Conservation (phyloP, 306 rosid species). For the Acacia confusa region DNA sequence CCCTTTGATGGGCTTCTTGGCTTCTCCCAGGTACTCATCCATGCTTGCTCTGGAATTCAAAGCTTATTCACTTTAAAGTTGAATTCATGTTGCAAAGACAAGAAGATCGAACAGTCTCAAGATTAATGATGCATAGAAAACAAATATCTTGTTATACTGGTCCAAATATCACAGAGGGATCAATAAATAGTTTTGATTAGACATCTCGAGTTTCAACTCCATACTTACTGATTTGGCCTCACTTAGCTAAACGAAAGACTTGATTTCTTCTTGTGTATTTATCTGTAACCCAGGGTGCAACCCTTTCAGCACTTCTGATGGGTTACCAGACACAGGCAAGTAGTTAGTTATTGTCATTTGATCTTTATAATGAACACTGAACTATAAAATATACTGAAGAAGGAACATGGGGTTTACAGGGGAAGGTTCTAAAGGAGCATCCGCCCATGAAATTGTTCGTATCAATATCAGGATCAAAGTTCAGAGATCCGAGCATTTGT, state of each 20-base stretch:
- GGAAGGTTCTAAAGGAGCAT: conserved; percentile 78
- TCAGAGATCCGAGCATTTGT: conserved; percentile 77
- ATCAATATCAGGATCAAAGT: conserved; percentile 78
- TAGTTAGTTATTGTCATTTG: neutral
- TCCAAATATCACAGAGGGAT: neutral
- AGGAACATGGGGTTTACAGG: conserved; percentile 50
- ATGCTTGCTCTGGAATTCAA: neutral
- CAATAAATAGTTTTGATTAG: neutral
- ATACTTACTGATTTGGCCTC: neutral
- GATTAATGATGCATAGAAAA: neutral
- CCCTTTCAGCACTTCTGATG: conserved; percentile 66
- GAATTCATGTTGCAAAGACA: neutral
- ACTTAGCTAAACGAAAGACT: neutral
- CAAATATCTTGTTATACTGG: neutral
- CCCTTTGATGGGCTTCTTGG: conserved; percentile 86
- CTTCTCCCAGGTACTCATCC: conserved; percentile 63
- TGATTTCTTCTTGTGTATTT: conserved; percentile 3
- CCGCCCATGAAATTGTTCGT: conserved; percentile 65
- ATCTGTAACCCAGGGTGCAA: conserved; percentile 56
- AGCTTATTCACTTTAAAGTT: neutral
- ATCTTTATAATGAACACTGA: conserved; percentile 1
- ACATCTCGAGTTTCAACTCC: neutral
- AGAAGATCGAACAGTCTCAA: neutral
- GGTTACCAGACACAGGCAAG: conserved; percentile 79
- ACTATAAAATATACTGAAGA: conserved; percentile 2